A percentile compares a stretch with the other conserved stretches of the same genome.
Evolutionary conservation across 768 basidiomycete genomes (phyloP).

Genomic region (Collybiopsis luxurians): DNA sequence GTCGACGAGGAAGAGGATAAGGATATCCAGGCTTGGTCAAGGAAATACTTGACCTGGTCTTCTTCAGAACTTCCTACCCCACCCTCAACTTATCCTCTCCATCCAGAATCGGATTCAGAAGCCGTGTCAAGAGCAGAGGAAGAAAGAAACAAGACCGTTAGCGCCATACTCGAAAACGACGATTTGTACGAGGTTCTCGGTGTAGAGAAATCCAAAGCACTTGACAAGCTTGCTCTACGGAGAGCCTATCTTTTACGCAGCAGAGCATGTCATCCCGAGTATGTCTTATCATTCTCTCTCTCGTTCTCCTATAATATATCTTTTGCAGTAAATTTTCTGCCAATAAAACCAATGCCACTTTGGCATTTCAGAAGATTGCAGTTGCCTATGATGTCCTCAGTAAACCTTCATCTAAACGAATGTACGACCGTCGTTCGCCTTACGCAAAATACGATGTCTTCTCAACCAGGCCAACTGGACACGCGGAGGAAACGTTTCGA

Average conservation of each 20-base stretch:
- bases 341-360: conserved; percentile 69
- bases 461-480: conserved; percentile 44
- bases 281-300: conserved; percentile 25
- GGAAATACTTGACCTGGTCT: conserved; percentile 49
- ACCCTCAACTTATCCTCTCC: conserved; percentile 21
- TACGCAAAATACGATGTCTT: conserved; percentile 53
- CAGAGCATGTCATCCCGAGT: conserved; percentile 86
- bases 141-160: conserved; percentile 34
- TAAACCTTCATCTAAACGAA: conserved; percentile 61
- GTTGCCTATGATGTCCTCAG: conserved; percentile 81
- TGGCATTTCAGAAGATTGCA: conserved; percentile 84
- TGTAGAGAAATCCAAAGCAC: conserved; percentile 40
- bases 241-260: conserved; percentile 77
- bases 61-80: conserved; percentile 29
- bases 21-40: conserved; percentile 41
- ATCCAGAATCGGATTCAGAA: conserved; percentile 8
- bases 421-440: conserved; percentile 62
- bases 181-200: conserved; percentile 78
- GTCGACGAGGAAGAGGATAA: conserved; percentile 56
- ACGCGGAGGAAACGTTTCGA: conserved; percentile 79
- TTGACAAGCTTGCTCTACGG: conserved; percentile 64
- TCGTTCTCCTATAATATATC: background rate
- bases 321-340: conserved; percentile 68
- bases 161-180: conserved; percentile 55
- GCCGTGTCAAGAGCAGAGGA: conserved; percentile 12